These are phyloP conservation scores for Boletus vinaceobasis DNA, from an alignment of 768 basidiomycete species.

Conservation along the genomic window DNA sequence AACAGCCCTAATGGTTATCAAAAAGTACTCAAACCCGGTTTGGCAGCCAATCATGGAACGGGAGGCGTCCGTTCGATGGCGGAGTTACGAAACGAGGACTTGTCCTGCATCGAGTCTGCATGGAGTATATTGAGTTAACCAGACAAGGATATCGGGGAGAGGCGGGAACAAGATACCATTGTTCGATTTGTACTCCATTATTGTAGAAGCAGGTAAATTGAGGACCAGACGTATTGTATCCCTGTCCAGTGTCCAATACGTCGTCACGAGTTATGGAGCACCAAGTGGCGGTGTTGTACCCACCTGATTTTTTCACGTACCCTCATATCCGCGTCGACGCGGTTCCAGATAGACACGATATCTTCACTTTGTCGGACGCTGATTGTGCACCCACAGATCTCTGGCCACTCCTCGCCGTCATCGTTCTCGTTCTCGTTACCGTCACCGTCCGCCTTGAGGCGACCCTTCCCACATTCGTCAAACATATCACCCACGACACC, in stretches of 20 bases:
- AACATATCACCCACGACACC: constrained; percentile 91
- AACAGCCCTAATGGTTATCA: background rate
- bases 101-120: constrained; percentile 85
- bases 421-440: constrained; percentile 37
- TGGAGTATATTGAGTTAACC: background rate
- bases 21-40: background rate
- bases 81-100: constrained; percentile 76
- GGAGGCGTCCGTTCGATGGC: constrained; percentile 46
- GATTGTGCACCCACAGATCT: constrained; percentile 94
- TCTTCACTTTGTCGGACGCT: constrained; percentile 93
- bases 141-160: background rate
- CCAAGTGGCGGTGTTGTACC: constrained; percentile 36
- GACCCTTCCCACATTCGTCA: constrained; percentile 50
- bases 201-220: constrained; percentile 69
- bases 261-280: constrained; percentile 3
- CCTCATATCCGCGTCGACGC: constrained; percentile 70
- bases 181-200: constrained; percentile 95
- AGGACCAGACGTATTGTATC: constrained; percentile 78
- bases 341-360: constrained; percentile 91
- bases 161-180: constrained; percentile 48
- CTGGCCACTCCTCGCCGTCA: constrained; percentile 54
- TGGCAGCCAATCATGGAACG: constrained; percentile 11
- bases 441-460: constrained; percentile 27
- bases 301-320: constrained; percentile 81
- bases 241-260: constrained; percentile 36